Evolutionary conservation across 2,329 filamentous ascomycete species (phyloP).

Genomic region (Chrysoporthe deuterocubensis): DNA sequence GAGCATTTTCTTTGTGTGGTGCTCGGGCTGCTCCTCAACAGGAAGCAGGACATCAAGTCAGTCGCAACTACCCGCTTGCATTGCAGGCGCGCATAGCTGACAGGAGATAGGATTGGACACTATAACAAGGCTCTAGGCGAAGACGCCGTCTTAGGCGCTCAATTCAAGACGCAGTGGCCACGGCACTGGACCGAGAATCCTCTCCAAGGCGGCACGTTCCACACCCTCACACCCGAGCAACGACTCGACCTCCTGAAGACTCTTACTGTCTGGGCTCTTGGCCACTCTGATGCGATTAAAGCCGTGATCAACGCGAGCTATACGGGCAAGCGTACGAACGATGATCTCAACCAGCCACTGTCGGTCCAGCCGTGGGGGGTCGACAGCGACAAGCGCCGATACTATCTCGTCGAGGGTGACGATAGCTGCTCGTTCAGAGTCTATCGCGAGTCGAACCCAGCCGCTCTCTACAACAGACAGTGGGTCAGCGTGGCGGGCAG

Average conservation of each 20-base stretch:
- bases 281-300: constrained; percentile 83
- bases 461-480: constrained; percentile 67
- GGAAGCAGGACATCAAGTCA: constrained; percentile 99
- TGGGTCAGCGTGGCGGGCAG: constrained; percentile 94
- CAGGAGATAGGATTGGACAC: constrained; percentile 75
- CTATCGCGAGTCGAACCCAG: constrained; percentile 90
- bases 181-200: constrained; percentile 84
- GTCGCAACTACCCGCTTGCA: constrained; percentile 38
- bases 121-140: constrained; percentile 85
- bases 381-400: constrained; percentile 86
- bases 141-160: constrained; percentile 73
- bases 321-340: constrained; percentile 83
- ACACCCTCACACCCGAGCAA: constrained; percentile 78
- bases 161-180: constrained; percentile 88
- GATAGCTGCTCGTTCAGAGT: constrained; percentile 94
- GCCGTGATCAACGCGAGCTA: constrained; percentile 84
- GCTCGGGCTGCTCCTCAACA: constrained; percentile 85
- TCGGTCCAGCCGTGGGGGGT: constrained; percentile 81
- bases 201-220: constrained; percentile 79
- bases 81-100: constrained; percentile 18
- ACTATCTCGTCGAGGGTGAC: constrained; percentile 90
- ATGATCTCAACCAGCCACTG: constrained; percentile 79
- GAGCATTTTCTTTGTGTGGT: constrained; percentile 90
- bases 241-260: constrained; percentile 83
- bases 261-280: constrained; percentile 85